Percentiles rank a stretch among this genome's conserved stretches.
phyloP scores from a whole-genome alignment of 1,284 basidiomycete species.

The Cryptococcus jaspeensis region DNA sequence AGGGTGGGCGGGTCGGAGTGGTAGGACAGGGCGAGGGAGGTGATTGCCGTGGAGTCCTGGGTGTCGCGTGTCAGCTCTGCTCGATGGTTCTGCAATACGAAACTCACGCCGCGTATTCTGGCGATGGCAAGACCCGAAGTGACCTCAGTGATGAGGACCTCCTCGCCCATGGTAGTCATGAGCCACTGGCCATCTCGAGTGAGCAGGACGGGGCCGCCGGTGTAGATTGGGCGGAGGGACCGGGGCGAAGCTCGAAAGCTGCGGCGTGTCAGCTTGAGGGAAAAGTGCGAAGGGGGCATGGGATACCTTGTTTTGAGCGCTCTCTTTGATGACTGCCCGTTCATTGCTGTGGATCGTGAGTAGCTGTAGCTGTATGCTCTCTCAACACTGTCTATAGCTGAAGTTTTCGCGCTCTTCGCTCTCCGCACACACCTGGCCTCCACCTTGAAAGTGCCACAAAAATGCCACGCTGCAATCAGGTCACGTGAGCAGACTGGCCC shows the following conservation, averaged over 20 bases:
- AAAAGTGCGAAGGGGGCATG: background rate
- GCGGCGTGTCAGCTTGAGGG: background rate
- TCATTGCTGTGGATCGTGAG: conserved; percentile 20
- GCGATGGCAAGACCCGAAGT: conserved; percentile 71
- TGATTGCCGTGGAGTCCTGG: conserved; percentile 58
- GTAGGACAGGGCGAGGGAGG: conserved; percentile 52
- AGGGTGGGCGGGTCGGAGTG: conserved; percentile 52
- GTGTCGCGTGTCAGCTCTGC: background rate
- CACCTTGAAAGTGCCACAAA: too few species aligned
- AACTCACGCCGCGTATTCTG: conserved; percentile 73
- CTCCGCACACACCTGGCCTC: too few species aligned
- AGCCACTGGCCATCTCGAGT: conserved; percentile 75
- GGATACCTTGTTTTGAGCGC: conserved; percentile 45
- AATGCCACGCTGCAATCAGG: too few species aligned
- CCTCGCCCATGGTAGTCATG: conserved; percentile 82
- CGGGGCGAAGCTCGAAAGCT: conserved; percentile 50
- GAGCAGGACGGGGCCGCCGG: conserved; percentile 78
- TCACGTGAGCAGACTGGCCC: too few species aligned
- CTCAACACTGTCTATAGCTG: too few species aligned
- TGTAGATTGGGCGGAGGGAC: conserved; percentile 68
- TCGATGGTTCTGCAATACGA: background rate
- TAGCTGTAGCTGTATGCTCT: too few species aligned
- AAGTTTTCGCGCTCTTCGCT: too few species aligned
- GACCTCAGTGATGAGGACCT: conserved; percentile 79
- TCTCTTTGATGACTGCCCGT: conserved; percentile 31